phyloP scores from a whole-genome alignment of 2,329 filamentous ascomycete species.

The Aphanocladium album region DNA sequence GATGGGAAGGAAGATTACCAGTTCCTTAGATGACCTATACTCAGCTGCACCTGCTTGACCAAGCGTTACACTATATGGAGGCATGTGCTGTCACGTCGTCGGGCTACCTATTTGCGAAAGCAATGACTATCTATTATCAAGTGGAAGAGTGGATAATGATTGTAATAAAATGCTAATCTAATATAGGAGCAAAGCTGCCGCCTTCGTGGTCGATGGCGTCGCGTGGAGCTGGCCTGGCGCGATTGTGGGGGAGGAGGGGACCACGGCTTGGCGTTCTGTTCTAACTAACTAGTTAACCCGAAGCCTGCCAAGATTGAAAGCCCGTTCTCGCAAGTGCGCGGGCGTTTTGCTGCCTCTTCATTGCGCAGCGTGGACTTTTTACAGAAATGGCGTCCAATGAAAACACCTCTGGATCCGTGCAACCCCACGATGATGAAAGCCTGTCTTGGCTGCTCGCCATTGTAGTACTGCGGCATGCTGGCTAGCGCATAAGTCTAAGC shows the following conservation, averaged over 20 bases:
- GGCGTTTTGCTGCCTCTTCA: neutral
- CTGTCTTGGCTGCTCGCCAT: neutral
- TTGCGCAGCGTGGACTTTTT: neutral
- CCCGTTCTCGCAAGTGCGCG: neutral
- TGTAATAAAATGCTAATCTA: too few relatives aligned
- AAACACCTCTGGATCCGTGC: neutral
- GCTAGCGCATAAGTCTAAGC: neutral
- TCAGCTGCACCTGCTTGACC: too few relatives aligned
- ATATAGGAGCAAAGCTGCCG: too few relatives aligned
- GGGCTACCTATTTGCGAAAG: too few relatives aligned
- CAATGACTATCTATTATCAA: too few relatives aligned
- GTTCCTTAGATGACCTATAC: too few relatives aligned
- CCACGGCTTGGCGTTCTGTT: neutral
- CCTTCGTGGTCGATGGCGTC: neutral
- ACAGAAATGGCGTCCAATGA: neutral
- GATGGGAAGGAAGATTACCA: too few relatives aligned
- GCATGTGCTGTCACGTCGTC: too few relatives aligned
- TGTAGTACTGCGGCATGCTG: neutral
- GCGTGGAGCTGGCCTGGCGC: neutral
- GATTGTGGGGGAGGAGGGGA: neutral
- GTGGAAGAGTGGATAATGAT: too few relatives aligned
- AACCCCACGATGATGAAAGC: neutral
- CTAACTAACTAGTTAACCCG: too few relatives aligned
- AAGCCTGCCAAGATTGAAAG: neutral
- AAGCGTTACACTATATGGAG: too few relatives aligned